Conservation (phyloP, 768 basidiomycete genomes). For the Mrakia gelida region DNA sequence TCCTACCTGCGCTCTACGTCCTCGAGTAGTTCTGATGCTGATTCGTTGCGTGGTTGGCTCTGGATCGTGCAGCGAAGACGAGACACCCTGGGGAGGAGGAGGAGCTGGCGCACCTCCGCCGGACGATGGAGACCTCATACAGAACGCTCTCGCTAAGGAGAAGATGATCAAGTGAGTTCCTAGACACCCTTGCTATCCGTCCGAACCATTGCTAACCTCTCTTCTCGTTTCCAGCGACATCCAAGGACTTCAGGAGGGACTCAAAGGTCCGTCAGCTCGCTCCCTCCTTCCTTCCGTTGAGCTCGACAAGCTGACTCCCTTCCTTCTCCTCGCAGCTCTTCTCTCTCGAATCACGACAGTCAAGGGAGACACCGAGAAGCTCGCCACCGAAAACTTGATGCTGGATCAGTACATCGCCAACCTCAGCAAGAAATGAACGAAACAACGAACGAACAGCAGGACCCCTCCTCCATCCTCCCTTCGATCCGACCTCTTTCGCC, state of each 20-base stretch:
- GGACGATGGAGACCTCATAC: slow-evolving; percentile 20
- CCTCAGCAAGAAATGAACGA: slow-evolving; percentile 3
- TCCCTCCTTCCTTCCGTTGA: neutral
- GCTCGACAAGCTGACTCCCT: neutral
- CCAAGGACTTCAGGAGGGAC: slow-evolving; percentile 19
- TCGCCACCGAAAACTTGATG: slow-evolving; percentile 26
- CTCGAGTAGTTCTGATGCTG: neutral
- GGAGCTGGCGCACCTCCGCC: slow-evolving; percentile 11
- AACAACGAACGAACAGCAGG: neutral
- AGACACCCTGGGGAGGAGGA: slow-evolving; percentile 20
- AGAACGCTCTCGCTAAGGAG: slow-evolving; percentile 29
- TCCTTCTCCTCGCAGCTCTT: slow-evolving; percentile 20
- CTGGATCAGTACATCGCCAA: slow-evolving; percentile 32
- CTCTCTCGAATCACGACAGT: slow-evolving; percentile 16
- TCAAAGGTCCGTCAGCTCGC: slow-evolving; percentile 17
- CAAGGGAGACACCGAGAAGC: slow-evolving; percentile 28
- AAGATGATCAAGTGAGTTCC: slow-evolving; percentile 24
- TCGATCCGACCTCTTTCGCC: too few relatives aligned
- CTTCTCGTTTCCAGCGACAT: slow-evolving; percentile 19
- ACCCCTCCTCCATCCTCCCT: neutral
- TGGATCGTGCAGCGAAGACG: slow-evolving; percentile 3
- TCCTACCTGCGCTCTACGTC: too few relatives aligned
- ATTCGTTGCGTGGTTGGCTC: neutral
- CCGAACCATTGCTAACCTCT: neutral
- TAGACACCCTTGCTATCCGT: neutral